Evolutionary conservation across 305 asterid genomes (phyloP), one percentile per base, ranked within the genome.

Genomic region (Striga hermonthica): DNA sequence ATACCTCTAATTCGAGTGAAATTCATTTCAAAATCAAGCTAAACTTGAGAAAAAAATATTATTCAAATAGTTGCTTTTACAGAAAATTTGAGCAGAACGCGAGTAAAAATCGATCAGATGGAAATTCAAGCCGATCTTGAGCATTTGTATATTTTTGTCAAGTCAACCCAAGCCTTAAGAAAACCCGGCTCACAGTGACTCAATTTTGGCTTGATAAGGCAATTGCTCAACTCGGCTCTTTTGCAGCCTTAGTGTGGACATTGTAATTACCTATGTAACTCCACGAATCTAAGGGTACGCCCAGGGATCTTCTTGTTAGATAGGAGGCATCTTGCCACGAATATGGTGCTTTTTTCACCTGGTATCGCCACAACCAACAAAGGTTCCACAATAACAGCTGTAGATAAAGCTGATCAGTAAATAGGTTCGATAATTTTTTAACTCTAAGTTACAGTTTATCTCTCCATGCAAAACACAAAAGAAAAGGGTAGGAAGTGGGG

Each of bases 311-410:
- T 77, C 80, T 82, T 14, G 97, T 89, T 71, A 89, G 76, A 78
- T 86, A 80, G 57, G 96, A 79, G 41, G 95, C 96, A 79, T 92
- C 98, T 77, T 84, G 85, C 95, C 84, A 78, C 43, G 98, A 81
- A 75, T 86, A 92, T 49, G 88, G 84, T 72, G 89, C 80, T 40
- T 50, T 77, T 76, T 81, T 90, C 76, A 92, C 83, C 72, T 84
- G 79, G 82, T 92, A 89, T 76, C 90, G 81, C 97, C 91, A 92
- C 57, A 80, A 82, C 97, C 98, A 89, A 69, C 79, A 72, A 55
- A 79, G 84, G 66, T 86, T 72, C 98, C 97, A 92, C 68, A 89
- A 65, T 14, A 84, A 71, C 62, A 92, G 78, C 95, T 89, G 88
- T 36, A 64, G 54, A 76, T 43, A 59, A 60, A 60, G 69, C 48